Evolutionary conservation across 441 rosid species (phyloP).

Genomic region (Corymbia calophylla): DNA sequence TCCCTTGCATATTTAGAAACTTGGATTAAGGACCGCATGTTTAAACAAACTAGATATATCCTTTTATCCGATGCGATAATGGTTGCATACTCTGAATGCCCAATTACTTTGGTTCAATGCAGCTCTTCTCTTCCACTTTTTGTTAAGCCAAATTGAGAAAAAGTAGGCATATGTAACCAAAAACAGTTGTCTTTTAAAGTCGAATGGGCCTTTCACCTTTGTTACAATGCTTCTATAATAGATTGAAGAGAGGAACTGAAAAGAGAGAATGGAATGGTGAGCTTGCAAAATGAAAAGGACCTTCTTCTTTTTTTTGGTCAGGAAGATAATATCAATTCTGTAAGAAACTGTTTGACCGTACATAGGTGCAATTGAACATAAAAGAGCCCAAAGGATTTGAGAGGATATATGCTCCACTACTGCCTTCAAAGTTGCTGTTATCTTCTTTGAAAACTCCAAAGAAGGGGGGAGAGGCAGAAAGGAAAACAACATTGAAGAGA

Average conservation of each 20-base stretch:
- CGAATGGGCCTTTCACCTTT: no score
- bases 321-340: no score
- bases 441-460: neutral
- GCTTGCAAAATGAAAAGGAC: no score
- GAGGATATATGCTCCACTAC: neutral
- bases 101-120: neutral
- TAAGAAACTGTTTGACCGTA: no score
- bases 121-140: neutral
- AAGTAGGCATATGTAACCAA: fast-evolving
- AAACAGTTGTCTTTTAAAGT: neutral
- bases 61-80: fast-evolving
- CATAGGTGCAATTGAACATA: no score
- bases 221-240: no score
- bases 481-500: neutral
- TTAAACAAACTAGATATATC: no score
- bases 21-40: neutral
- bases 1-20: neutral
- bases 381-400: no score
- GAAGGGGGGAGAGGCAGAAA: neutral
- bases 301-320: no score
- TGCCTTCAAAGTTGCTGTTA: neutral
- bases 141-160: neutral
- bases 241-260: no score
- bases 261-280: no score
- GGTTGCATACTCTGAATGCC: neutral